Evolutionary conservation across 2,329 filamentous ascomycete genomes (phyloP), one percentile per base, ranked within the genome.

Genomic region (Didymella pinodella): DNA sequence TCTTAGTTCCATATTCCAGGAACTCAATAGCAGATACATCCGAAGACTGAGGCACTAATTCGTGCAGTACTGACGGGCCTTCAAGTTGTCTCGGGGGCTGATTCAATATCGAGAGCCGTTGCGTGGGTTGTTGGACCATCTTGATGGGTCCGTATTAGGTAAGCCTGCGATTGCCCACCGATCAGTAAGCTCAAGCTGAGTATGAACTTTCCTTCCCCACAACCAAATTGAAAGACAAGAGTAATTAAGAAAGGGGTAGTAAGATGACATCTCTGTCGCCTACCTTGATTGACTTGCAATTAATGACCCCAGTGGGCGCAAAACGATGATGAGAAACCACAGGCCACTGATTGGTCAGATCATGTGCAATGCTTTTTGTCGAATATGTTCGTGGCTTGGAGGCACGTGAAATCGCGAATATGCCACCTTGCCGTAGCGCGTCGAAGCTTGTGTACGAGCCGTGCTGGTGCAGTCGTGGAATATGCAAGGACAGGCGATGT

Each of bases 21-120:
- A 87, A 90, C 56, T 93, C 89, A 61, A 93, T 83, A 7, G 90
- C 90, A 6, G 70, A 56, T 26, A 49, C 66, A 45, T 75, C 60
- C 34, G 77, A 66, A 26, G 74, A 64, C 55, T 69, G 69, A 26
- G 80, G 76, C 48, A 95, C 85, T 7, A 96, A 82, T 10, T 90
- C 76, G 73, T 90, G 87, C 20, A 90, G 80, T 18, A 87, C 75
- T 31, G 72, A 64, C 20, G 86, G 84, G 11, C 88, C 88, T 25
- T 80, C 72, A 14, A 89, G 70, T 32, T 75, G 68, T 45, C 69
- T 70, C 29, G 88, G 86, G 29, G 79, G 72, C 41, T 81, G 77
- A 72, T 91, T 90, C 53, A 87, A 73, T 65, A 89, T 69, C 11
- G 75, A 76, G n/a, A 74, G 58, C 38, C 55, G 52, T 32, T 53